Base-by-base conservation (phyloP, 139 green algal genomes). In the Chlamydomonas sphaeroides region DNA sequence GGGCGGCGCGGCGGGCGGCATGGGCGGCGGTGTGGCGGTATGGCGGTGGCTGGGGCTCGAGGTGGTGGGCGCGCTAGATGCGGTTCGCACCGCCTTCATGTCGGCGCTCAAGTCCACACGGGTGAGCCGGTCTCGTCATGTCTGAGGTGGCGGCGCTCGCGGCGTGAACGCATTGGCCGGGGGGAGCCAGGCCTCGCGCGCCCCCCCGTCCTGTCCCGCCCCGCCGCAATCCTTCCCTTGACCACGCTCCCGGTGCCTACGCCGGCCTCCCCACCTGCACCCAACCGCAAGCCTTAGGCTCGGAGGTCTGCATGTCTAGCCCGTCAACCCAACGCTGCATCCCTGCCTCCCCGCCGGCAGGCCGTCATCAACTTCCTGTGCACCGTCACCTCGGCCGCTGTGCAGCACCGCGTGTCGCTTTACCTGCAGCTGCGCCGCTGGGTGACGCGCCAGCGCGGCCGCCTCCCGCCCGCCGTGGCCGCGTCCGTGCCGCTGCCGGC, bases 401-500 rank as follows among this genome's bases (percentile, higher is more conserved):
- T 71, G 63, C 41, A 75, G 66, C 85, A 89, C 59, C 79, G 85
- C 33, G 85, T 89, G 66, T 89, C 85, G 36, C 57, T 89, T 73
- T 28, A 78, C 62, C 65, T 89, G 79, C 76, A 89, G 79, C 76
- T 83, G 25, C 63, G 63, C 45, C n/a, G 63, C 65, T 83, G 71
- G 39, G n/a, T 83, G 23, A 83, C 63, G 0, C 32, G 45, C 10
- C 62, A 83, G 74, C 61, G 71, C 59, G 74, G 56, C 36, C 59
- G 74, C 30, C 74, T 80, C 38, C 74, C 74, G 6, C 11, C 74
- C n/a, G 74, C 74, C 39, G 59, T 80, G 3, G 74, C 74, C 36
- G 74, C 74, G 10, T 71, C 59, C 3, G 74, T 80, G 38, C 74
- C 74, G 42, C 53, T 79, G 38, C 74, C 71, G n/a, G 59, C 74